Percentiles rank a stretch among this genome's conserved stretches.
Evolutionary conservation across 2,329 filamentous ascomycete genomes (phyloP).

Genomic region (Dactylellina sp.): DNA sequence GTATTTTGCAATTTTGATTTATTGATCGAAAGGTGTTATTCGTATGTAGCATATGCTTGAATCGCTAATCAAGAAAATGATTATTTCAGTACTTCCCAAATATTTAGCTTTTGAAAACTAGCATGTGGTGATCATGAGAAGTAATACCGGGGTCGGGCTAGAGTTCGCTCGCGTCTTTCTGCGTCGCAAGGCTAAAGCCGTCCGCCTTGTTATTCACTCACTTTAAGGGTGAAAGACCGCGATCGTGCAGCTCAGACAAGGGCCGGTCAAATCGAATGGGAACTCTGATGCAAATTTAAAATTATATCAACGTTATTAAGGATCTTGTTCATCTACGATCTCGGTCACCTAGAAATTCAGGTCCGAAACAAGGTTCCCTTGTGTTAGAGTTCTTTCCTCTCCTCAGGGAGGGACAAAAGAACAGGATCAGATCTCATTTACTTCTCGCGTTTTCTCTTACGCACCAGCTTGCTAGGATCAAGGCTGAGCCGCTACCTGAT

Average conservation of each 20-base stretch:
- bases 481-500: slow-evolving; percentile 1
- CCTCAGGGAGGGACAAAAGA: slow-evolving; percentile 28
- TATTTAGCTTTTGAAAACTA: slow-evolving; percentile 43
- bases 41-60: too few species aligned
- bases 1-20: too few species aligned
- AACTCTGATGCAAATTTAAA: slow-evolving; percentile 27
- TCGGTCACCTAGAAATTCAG: slow-evolving; percentile 20
- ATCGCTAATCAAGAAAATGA: too few species aligned
- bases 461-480: slow-evolving; percentile 12
- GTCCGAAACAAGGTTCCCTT: slow-evolving; percentile 61
- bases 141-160: slow-evolving; percentile 65
- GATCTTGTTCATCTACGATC: slow-evolving; percentile 25
- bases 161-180: slow-evolving; percentile 64
- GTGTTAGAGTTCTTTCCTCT: slow-evolving; percentile 67
- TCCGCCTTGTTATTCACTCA: slow-evolving; percentile 65
- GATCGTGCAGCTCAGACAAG: slow-evolving; percentile 61
- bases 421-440: slow-evolving; percentile 16
- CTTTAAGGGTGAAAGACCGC: slow-evolving; percentile 65
- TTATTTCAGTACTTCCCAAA: slow-evolving; percentile 22
- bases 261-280: slow-evolving; percentile 59
- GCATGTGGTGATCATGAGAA: slow-evolving; percentile 65
- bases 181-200: slow-evolving; percentile 61
- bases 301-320: slow-evolving; percentile 33
- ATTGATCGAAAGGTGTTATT: too few species aligned
- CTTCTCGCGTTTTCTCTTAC: slow-evolving; percentile 23